These are phyloP conservation scores for Populus tomentosa DNA, from an alignment of 441 rosid species.

Conservation along the genomic window DNA sequence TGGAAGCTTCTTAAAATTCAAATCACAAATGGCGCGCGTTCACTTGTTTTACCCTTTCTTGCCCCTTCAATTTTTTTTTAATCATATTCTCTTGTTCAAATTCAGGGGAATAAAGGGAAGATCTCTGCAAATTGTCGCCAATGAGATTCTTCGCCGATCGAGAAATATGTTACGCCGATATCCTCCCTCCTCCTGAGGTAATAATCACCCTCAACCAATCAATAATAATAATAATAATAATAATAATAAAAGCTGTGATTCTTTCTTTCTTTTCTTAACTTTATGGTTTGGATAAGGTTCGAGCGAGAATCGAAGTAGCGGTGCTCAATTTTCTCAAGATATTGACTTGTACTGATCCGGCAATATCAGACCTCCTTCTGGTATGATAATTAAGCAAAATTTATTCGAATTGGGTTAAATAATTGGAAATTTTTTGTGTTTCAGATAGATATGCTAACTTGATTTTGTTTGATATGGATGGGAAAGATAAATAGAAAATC, in stretches of 20 bases:
- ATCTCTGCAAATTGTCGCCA: constrained; percentile 39
- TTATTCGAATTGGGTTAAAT: not conserved
- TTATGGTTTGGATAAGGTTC: constrained; percentile 38
- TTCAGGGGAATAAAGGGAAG: constrained; percentile 24
- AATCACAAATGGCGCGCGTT: not conserved
- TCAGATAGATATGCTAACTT: not conserved
- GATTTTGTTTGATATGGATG: not conserved
- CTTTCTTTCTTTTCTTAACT: too few species aligned
- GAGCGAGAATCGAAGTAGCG: constrained; percentile 79
- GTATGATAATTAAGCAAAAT: constrained; percentile 23
- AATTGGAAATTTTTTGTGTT: not conserved
- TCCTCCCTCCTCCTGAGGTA: constrained; percentile 60
- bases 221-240: not conserved
- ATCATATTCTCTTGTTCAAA: not conserved
- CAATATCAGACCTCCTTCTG: constrained; percentile 65
- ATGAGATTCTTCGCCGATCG: constrained; percentile 81
- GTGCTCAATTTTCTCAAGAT: constrained; percentile 67
- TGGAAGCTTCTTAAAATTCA: not conserved
- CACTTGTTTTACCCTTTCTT: too few species aligned
- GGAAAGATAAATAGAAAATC: constrained; percentile 55
- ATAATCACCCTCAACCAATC: not conserved
- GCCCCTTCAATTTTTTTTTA: not conserved
- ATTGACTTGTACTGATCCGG: constrained; percentile 59
- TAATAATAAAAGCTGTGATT: not conserved
- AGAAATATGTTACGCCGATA: constrained; percentile 69